Base-by-base conservation (phyloP, 2,329 filamentous ascomycete species). In the Cladosporium oxysporum region DNA sequence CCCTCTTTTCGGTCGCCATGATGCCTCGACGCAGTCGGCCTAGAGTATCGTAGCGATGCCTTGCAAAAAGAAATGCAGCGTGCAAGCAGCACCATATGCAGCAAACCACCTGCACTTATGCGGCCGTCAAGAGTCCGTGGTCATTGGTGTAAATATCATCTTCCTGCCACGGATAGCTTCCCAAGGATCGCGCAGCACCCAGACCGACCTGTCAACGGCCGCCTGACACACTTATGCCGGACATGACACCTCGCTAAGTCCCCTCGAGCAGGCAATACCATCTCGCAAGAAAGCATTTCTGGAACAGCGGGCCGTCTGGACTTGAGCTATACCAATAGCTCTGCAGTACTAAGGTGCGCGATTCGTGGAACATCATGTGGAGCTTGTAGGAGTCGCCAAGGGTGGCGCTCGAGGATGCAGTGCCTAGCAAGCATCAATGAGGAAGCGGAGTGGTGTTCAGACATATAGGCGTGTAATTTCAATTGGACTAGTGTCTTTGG, bases 281-380 rank as follows among this genome's bases (percentile, higher is more conserved):
- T 21, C n/a, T 47, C 41, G 10, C 41, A 47, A 0, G 41, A 47
- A 18, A 47, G 41, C 41, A 21, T 47, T n/a, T 47, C 29, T 23
- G 58, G 58, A 50, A 31, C n/a, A 23, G 5, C 58, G 58, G 58
- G 37, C 58, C 58, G 58, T 61, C 18, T 3, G 10, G 4, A 49
- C 7, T 31, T 7, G 37, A 21, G 37, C 37, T 16, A 35, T 58
- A 10, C 10, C 21, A 14, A 35, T 58, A 33, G 18, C n/a, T 58
- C n/a, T 33, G 11, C 31, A 23, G 16, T 29, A 16, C 2, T 50
- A 31, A 33, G 26, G 5, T 61, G 58, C 21, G 58, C 29, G 10
- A 61, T 61, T 61, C 58, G 58, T 61, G 58, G 58, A 61, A 61
- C n/a, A 61, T 61, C 29, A 23, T 50, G 28, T 61, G 44, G 58